phyloP scores from a whole-genome alignment of 306 rosid genomes.

The Inga laurina region DNA sequence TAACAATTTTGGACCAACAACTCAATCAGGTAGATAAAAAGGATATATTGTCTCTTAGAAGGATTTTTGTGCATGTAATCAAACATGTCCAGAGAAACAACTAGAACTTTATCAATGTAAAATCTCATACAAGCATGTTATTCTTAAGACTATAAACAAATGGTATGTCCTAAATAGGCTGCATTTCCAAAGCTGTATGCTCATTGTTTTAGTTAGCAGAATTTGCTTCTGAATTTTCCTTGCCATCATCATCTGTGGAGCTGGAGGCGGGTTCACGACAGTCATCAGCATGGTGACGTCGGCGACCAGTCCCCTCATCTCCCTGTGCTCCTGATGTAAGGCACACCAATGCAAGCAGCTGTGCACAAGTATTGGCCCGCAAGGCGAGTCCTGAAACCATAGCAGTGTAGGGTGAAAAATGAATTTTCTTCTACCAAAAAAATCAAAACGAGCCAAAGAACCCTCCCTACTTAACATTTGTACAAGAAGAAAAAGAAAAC shows the following conservation, averaged over 20 bases:
- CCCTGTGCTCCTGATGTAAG: slow-evolving; percentile 94
- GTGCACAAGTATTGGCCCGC: slow-evolving; percentile 89
- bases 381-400: slow-evolving; percentile 76
- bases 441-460: no score
- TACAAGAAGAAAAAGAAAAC: no score
- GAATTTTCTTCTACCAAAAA: neutral
- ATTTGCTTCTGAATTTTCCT: slow-evolving; percentile 48
- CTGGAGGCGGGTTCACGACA: slow-evolving; percentile 79
- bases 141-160: slow-evolving; percentile 22
- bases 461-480: no score
- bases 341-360: slow-evolving; percentile 98
- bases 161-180: slow-evolving; percentile 52
- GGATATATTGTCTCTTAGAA: neutral
- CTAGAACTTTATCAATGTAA: slow-evolving; percentile 17
- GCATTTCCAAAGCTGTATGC: slow-evolving; percentile 81
- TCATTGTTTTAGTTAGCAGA: slow-evolving; percentile 47
- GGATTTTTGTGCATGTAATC: neutral
- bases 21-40: neutral
- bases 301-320: slow-evolving; percentile 80
- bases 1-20: neutral
- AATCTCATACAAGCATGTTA: slow-evolving; percentile 22
- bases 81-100: neutral
- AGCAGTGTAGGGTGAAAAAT: neutral
- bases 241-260: slow-evolving; percentile 49
- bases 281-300: slow-evolving; percentile 75